Conservation (phyloP, 768 basidiomycete genomes). For the Leccinellum albellum region DNA sequence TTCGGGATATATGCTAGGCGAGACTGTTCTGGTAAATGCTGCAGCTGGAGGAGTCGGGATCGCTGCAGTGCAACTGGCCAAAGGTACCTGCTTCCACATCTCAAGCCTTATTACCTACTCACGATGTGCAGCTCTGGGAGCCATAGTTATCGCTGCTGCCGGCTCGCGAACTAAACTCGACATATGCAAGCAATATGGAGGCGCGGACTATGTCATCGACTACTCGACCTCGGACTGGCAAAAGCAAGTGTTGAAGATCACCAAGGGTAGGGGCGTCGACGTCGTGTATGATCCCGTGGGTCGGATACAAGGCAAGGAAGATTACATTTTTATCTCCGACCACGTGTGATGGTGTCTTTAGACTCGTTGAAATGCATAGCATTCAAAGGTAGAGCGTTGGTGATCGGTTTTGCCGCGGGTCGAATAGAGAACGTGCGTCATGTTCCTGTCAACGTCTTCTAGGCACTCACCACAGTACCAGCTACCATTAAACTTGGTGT, state of each 20-base stretch:
- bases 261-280: slow-evolving; percentile 80
- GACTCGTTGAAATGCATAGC: slow-evolving; percentile 90
- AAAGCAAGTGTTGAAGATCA: slow-evolving; percentile 81
- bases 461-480: slow-evolving; percentile 26
- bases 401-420: slow-evolving; percentile 66
- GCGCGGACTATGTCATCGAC: slow-evolving; percentile 80
- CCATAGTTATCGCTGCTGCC: slow-evolving; percentile 92
- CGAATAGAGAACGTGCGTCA: slow-evolving; percentile 18
- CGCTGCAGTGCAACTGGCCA: slow-evolving; percentile 88
- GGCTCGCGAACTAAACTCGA: slow-evolving; percentile 76
- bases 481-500: slow-evolving; percentile 80
- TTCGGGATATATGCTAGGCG: slow-evolving; percentile 44
- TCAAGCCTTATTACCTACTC: not conserved
- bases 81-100: slow-evolving; percentile 47
- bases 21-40: slow-evolving; percentile 91
- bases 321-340: not conserved
- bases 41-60: slow-evolving; percentile 96
- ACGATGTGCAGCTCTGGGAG: slow-evolving; percentile 64
- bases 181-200: slow-evolving; percentile 68
- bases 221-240: slow-evolving; percentile 84
- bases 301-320: slow-evolving; percentile 54
- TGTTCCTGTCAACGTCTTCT: not conserved
- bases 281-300: slow-evolving; percentile 88
- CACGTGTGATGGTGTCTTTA: slow-evolving; percentile 23
- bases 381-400: slow-evolving; percentile 88